These are phyloP conservation scores for Euphorbia tirucalli DNA, from an alignment of 345 rosid genomes.

Conservation along the genomic window DNA sequence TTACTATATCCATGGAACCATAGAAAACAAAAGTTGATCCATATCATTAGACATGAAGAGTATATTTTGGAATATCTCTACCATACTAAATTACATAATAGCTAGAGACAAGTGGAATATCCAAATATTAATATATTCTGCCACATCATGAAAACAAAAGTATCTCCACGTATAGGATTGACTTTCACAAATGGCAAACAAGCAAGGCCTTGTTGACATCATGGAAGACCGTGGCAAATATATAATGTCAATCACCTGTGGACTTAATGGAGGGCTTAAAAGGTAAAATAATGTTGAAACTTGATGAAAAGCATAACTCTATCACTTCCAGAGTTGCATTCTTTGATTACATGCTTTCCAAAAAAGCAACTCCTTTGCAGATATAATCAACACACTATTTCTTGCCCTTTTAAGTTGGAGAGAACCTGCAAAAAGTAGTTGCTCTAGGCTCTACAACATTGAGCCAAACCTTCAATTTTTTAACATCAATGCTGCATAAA, in stretches of 20 bases:
- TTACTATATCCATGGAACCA: not conserved
- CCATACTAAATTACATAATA: not conserved
- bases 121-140: not conserved
- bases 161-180: not conserved
- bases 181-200: not conserved
- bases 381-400: not conserved
- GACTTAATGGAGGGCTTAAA: not conserved
- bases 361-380: slow-evolving; percentile 7
- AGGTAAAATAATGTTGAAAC: not conserved
- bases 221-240: not conserved
- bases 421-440: slow-evolving; percentile 17
- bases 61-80: not conserved
- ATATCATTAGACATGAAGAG: not conserved
- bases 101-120: no score
- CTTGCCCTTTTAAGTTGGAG: slow-evolving; percentile 9
- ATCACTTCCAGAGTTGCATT: not conserved
- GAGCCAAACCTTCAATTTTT: slow-evolving; percentile 16
- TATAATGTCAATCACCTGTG: not conserved
- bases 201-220: not conserved
- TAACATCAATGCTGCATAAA: slow-evolving; percentile 19
- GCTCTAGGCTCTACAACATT: slow-evolving; percentile 14
- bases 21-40: not conserved
- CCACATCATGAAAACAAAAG: not conserved
- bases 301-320: not conserved
- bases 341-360: not conserved